Evolutionary conservation across 192 early-diverging fungal species (phyloP), one percentile per base, ranked within the genome.

Genomic region (Dissophora ornata): DNA sequence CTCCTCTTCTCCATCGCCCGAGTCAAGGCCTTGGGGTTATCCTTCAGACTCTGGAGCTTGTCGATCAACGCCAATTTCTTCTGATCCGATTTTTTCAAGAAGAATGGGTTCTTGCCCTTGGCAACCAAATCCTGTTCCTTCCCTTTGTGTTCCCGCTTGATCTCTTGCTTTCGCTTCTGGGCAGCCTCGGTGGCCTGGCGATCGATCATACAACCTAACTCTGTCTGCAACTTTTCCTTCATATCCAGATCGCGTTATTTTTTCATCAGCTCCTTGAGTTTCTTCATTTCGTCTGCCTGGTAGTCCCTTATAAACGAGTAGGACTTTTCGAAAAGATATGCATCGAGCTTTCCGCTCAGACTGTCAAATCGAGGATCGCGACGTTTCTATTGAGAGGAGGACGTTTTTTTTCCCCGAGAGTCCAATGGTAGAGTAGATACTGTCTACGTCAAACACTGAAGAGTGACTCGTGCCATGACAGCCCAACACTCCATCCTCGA

Each of bases 351-450:
- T 10, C 97, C 97, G 0, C 93, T 91, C 19, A 96, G 63, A 42
- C 85, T 86, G 77, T 97, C 96, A 69, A 99, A 99, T 50, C 97
- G 84, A 48, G 97, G 97, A 83, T 99, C 97, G 34, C 96, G 90
- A 10, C 85, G 80, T 88, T 90, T 92, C 88, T 88, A 69, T 44
- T n/a, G n/a, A n/a, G n/a, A n/a, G n/a, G n/a, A n/a, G n/a, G n/a
- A n/a, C n/a, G n/a, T n/a, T n/a, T n/a, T n/a, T n/a, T n/a, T n/a
- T n/a, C n/a, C n/a, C n/a, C n/a, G n/a, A n/a, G n/a, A n/a, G n/a
- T n/a, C n/a, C n/a, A n/a, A n/a, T n/a, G n/a, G n/a, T n/a, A n/a
- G n/a, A n/a, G n/a, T n/a, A n/a, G n/a, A n/a, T n/a, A n/a, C n/a
- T n/a, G n/a, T n/a, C n/a, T n/a, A n/a, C n/a, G n/a, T n/a, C n/a